A percentile compares a stretch with the other conserved stretches of the same genome.
Conservation (phyloP, 441 rosid genomes). For the Populus hybrid region DNA sequence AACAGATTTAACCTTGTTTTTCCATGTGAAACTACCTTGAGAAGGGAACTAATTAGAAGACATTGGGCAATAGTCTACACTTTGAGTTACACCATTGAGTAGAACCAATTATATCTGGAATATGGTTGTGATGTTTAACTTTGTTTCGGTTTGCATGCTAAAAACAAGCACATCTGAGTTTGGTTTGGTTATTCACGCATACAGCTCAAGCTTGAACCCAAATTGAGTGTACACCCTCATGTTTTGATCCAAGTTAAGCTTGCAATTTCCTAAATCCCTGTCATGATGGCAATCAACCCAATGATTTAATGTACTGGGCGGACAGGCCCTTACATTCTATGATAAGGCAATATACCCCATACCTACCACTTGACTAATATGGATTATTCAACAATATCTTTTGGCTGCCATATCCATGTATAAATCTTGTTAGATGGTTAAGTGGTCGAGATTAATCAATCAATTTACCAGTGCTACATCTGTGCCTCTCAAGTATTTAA, state of each 20-base stretch:
- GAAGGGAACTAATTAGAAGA: background rate
- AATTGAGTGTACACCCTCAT: background rate
- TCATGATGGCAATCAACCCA: background rate
- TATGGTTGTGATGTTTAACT: too few relatives aligned
- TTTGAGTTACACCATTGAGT: background rate
- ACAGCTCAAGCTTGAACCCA: background rate
- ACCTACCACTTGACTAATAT: background rate
- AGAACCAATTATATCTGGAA: too few relatives aligned
- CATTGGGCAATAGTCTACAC: background rate
- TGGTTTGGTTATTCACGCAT: background rate
- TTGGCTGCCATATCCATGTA: background rate
- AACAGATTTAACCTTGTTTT: background rate
- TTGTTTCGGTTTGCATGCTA: background rate
- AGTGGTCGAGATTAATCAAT: background rate
- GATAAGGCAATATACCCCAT: background rate
- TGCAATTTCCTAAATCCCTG: background rate
- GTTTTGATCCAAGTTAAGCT: background rate
- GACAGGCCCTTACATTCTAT: background rate
- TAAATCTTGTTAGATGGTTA: background rate
- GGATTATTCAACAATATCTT: background rate
- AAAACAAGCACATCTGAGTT: background rate
- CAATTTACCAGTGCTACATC: background rate
- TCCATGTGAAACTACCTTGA: background rate
- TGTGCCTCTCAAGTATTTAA: background rate
- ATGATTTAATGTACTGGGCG: background rate